phyloP scores from a whole-genome alignment of 2,329 filamentous ascomycete species.

The Purpureocillium lavendulum region DNA sequence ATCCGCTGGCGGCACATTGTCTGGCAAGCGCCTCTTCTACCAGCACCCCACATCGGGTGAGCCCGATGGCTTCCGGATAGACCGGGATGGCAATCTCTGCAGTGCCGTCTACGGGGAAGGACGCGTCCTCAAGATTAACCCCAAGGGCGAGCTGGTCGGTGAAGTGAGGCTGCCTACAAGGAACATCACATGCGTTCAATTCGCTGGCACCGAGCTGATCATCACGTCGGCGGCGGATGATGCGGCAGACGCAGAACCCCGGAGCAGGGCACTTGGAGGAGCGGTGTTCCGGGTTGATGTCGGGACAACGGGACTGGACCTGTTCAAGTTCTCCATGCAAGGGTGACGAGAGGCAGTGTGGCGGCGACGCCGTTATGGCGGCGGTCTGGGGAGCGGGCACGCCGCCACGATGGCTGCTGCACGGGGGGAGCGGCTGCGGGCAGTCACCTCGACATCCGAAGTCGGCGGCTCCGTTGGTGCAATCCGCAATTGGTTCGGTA shows the following conservation, averaged over 20 bases:
- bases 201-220: conserved; percentile 66
- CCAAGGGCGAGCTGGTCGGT: conserved; percentile 61
- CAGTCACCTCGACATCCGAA: too few species aligned
- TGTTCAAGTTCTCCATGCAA: conserved; percentile 54
- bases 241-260: conserved; percentile 44
- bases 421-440: too few species aligned
- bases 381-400: too few species aligned
- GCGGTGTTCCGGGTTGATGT: conserved; percentile 71
- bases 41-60: conserved; percentile 55
- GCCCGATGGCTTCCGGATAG: conserved; percentile 80
- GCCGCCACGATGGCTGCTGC: too few species aligned
- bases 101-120: conserved; percentile 74
- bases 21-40: conserved; percentile 66
- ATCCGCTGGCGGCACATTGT: conserved; percentile 49
- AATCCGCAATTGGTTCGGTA: too few species aligned
- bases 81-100: conserved; percentile 82
- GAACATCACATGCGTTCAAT: conserved; percentile 73
- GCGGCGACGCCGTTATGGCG: too few species aligned
- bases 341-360: conserved; percentile 1
- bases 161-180: conserved; percentile 69
- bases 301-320: conserved; percentile 55
- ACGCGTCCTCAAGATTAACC: conserved; percentile 66
- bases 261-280: conserved; percentile 58
- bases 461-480: too few species aligned
- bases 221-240: conserved; percentile 70